Conservation (phyloP, 2,329 filamentous ascomycete genomes). For the Paracoccidioides brasiliensis region DNA sequence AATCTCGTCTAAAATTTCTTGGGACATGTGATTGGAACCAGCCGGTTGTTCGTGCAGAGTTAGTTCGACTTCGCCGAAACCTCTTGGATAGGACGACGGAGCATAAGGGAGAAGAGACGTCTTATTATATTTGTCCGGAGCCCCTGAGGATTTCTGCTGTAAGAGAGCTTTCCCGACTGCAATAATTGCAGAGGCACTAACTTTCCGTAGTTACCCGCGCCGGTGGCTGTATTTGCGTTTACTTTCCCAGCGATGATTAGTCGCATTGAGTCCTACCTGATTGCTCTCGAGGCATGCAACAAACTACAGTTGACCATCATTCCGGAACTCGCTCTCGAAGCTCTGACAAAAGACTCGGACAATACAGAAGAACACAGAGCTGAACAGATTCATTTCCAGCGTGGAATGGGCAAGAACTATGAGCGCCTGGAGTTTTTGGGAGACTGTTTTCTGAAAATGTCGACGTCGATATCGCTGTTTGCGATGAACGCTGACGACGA, state of each 20-base stretch:
- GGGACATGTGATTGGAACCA: conserved; percentile 51
- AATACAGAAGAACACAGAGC: conserved; percentile 60
- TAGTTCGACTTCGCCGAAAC: conserved; percentile 67
- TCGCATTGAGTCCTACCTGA: conserved; percentile 67
- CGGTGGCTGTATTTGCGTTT: conserved; percentile 59
- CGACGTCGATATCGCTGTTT: conserved; percentile 78
- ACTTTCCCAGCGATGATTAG: conserved; percentile 74
- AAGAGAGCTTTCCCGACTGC: conserved; percentile 25
- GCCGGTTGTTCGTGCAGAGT: conserved; percentile 64
- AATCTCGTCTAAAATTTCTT: conserved; percentile 38
- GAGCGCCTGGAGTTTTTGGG: conserved; percentile 89
- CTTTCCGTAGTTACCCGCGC: conserved; percentile 47
- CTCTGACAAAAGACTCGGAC: conserved; percentile 84
- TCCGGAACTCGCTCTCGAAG: conserved; percentile 65
- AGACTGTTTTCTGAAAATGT: conserved; percentile 91
- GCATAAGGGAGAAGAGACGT: conserved; percentile 34
- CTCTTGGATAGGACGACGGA: conserved; percentile 56
- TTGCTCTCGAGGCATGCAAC: conserved; percentile 61
- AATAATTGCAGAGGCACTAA: not conserved
- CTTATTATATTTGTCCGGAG: conserved; percentile 61
- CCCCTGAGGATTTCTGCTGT: conserved; percentile 64
- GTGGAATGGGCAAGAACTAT: conserved; percentile 88
- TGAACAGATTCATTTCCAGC: conserved; percentile 59
- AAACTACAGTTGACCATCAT: conserved; percentile 51
- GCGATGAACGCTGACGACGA: conserved; percentile 61